Conservation (phyloP, 208 protist genomes). For the Trypanosoma cruzi region DNA sequence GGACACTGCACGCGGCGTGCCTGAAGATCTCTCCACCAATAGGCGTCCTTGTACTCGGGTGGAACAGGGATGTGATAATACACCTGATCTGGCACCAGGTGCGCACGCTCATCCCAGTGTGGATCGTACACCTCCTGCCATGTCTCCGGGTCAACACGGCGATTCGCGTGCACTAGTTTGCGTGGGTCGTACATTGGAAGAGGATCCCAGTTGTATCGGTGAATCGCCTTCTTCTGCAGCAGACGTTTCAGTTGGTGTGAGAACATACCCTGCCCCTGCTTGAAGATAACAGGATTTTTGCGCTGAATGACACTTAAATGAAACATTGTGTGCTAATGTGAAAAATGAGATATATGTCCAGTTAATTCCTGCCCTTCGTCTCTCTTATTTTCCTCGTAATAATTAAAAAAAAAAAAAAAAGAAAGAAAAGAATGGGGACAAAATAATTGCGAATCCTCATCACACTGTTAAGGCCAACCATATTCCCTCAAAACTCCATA, state of each 20-base stretch:
- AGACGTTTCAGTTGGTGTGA: constrained; percentile 91
- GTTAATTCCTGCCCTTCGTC: not conserved
- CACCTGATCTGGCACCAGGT: constrained; percentile 86
- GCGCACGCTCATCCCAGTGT: constrained; percentile 65
- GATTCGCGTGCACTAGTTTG: constrained; percentile 82
- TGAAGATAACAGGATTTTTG: constrained; percentile 92
- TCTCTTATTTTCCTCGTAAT: not conserved
- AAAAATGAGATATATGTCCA: constrained; percentile 13
- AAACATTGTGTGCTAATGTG: constrained; percentile 48
- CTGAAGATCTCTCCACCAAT: constrained; percentile 93
- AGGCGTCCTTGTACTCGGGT: constrained; percentile 90
- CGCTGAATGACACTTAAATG: constrained; percentile 28
- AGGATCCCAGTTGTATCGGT: constrained; percentile 90
- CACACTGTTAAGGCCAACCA: not conserved
- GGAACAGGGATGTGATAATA: constrained; percentile 84
- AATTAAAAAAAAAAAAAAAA: constrained; percentile 10
- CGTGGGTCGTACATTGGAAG: constrained; percentile 92
- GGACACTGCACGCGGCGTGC: constrained; percentile 90
- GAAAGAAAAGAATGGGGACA: constrained; percentile 6
- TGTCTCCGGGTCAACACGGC: constrained; percentile 78
- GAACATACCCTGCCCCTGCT: constrained; percentile 93
- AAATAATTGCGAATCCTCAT: not conserved
- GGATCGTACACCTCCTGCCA: constrained; percentile 85
- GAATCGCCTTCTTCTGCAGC: constrained; percentile 90
- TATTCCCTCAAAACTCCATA: not conserved